Conservation (phyloP, 2,329 filamentous ascomycete species). For the Pseudogymnoascus sp. region DNA sequence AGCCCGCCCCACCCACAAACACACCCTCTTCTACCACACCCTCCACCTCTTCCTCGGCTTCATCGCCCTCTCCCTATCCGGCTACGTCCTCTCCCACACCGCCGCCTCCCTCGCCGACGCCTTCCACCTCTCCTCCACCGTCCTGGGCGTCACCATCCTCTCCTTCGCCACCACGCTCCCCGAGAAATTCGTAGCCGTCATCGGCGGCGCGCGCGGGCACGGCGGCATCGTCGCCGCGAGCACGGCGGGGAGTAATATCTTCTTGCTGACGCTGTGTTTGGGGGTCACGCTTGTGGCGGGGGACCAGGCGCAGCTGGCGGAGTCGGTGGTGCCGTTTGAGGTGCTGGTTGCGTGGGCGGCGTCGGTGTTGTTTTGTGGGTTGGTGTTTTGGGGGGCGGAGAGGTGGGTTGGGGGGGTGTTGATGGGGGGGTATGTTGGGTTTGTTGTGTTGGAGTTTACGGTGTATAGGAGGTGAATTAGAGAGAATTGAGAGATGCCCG, state of each 20-base stretch:
- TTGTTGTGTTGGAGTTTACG: slow-evolving; percentile 17
- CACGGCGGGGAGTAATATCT: slow-evolving; percentile 47
- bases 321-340: slow-evolving; percentile 25
- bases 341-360: slow-evolving; percentile 25
- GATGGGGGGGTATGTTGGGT: slow-evolving; percentile 26
- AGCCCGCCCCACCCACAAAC: slow-evolving; percentile 9
- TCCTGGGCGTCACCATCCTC: slow-evolving; percentile 41
- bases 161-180: slow-evolving; percentile 46
- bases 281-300: slow-evolving; percentile 32
- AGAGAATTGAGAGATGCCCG: not conserved
- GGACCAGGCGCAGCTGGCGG: slow-evolving; percentile 20
- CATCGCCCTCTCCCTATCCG: slow-evolving; percentile 36
- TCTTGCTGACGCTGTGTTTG: slow-evolving; percentile 42
- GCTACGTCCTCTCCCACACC: slow-evolving; percentile 41
- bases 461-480: not conserved
- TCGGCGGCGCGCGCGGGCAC: slow-evolving; percentile 40
- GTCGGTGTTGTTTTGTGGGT: slow-evolving; percentile 22
- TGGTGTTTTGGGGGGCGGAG: slow-evolving; percentile 27
- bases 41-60: slow-evolving; percentile 37
- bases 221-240: slow-evolving; percentile 43
- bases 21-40: slow-evolving; percentile 31
- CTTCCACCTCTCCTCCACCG: slow-evolving; percentile 36
- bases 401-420: slow-evolving; percentile 29
- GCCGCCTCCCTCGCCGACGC: slow-evolving; percentile 33
- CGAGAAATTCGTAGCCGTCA: slow-evolving; percentile 43